phyloP scores from a whole-genome alignment of 805 yeast genomes.

The Torulaspora delbrueckii region DNA sequence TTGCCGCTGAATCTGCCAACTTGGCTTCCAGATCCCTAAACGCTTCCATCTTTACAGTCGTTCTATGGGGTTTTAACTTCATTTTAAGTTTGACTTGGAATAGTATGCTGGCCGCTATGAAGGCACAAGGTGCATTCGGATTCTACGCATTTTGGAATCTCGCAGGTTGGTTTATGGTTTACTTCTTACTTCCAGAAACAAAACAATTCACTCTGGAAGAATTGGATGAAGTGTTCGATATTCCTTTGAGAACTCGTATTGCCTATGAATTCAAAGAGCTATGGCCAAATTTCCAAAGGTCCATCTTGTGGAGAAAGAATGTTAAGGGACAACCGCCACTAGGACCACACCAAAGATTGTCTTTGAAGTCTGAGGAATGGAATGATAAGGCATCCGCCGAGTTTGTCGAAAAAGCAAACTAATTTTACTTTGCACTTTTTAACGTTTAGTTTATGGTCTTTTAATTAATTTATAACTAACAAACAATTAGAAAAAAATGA shows the following conservation, averaged over 20 bases:
- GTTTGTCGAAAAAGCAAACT: slow-evolving; percentile 41
- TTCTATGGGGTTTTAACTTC: slow-evolving; percentile 70
- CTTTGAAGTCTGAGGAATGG: slow-evolving; percentile 59
- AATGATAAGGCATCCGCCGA: slow-evolving; percentile 51
- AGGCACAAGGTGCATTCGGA: slow-evolving; percentile 81
- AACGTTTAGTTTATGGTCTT: slow-evolving; percentile 1
- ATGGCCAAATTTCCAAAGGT: slow-evolving; percentile 42
- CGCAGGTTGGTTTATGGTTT: slow-evolving; percentile 62
- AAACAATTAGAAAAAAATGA: neutral
- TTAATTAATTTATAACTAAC: neutral
- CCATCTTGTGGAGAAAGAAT: slow-evolving; percentile 44
- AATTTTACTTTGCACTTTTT: neutral
- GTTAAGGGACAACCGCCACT: slow-evolving; percentile 51
- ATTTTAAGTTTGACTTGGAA: slow-evolving; percentile 78
- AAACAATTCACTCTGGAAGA: slow-evolving; percentile 64
- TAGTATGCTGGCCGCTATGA: slow-evolving; percentile 56
- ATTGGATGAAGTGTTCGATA: slow-evolving; percentile 63
- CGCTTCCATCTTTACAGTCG: slow-evolving; percentile 73
- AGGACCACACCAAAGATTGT: slow-evolving; percentile 53
- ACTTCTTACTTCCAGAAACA: slow-evolving; percentile 68
- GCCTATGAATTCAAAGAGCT: slow-evolving; percentile 40
- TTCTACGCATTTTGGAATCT: slow-evolving; percentile 85
- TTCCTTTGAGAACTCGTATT: slow-evolving; percentile 55
- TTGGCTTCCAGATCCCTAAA: slow-evolving; percentile 75
- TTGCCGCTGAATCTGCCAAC: slow-evolving; percentile 81